phyloP scores from a whole-genome alignment of 2,329 filamentous ascomycete species.

The Diplocarpon rosae region DNA sequence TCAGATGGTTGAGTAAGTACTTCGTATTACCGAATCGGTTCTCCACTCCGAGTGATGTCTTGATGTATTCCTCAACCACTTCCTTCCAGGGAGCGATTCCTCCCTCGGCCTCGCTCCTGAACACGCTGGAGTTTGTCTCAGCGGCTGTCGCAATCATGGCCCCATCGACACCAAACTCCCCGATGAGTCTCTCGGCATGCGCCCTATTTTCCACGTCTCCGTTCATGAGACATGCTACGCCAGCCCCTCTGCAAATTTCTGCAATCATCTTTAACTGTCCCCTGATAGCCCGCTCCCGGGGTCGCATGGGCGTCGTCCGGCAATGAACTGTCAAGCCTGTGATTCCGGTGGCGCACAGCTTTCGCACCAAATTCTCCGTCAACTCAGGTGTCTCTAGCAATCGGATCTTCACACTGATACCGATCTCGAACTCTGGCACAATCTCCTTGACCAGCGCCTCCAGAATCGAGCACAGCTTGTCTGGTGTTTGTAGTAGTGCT shows the following conservation, averaged over 20 bases:
- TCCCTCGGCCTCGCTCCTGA: constrained; percentile 57
- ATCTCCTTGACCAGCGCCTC: constrained; percentile 72
- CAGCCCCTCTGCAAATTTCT: constrained; percentile 66
- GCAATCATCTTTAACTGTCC: constrained; percentile 78
- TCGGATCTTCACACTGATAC: constrained; percentile 94
- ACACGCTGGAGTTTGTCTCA: constrained; percentile 84
- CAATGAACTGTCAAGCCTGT: constrained; percentile 89
- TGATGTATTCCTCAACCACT: constrained; percentile 66
- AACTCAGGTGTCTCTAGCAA: constrained; percentile 66
- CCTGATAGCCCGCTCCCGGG: constrained; percentile 75
- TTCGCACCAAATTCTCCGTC: constrained; percentile 67
- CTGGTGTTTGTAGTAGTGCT: constrained; percentile 74
- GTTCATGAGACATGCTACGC: constrained; percentile 91
- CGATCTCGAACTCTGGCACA: constrained; percentile 67
- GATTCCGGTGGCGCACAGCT: constrained; percentile 78
- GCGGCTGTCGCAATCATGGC: constrained; percentile 96
- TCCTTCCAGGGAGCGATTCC: constrained; percentile 65
- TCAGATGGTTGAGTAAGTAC: constrained; percentile 73
- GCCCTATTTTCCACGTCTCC: constrained; percentile 75
- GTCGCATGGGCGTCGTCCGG: constrained; percentile 91
- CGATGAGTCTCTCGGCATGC: constrained; percentile 58
- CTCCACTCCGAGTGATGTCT: constrained; percentile 60
- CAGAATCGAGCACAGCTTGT: constrained; percentile 73
- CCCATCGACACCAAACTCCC: constrained; percentile 77
- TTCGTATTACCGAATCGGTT: constrained; percentile 93